Evolutionary conservation across 108 stramenopile species (phyloP), one percentile per base, ranked within the genome.

Genomic region (Mediolabrus comicus): DNA sequence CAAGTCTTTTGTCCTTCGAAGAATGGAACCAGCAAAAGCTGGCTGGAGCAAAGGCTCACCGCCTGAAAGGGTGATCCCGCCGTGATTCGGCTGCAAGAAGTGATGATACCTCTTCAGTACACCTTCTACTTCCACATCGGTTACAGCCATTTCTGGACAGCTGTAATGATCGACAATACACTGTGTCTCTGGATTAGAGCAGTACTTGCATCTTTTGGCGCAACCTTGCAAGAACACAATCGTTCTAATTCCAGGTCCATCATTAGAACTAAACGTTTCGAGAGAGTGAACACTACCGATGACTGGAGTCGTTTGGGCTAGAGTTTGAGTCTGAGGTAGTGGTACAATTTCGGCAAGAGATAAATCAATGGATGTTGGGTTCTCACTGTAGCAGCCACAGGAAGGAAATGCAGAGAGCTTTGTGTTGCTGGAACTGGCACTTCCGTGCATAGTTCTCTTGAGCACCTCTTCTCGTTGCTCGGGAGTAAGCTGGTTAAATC

Each of bases 401-500:
- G 3, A 36, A 6, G 39, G 64, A 53, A 33, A 25, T 25, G 22
- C 9, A 9, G 64, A 29, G 6, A 53, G 16, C 2, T 59, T 59
- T 30, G 53, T 49, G 24, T 69, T 59, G 24, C 51, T 49, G 16
- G 68, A 38, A 2, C 49, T 35, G 16, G 68, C 59, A 22, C 61
- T 56, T 36, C 52, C 31, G 33, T 71, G 70, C 60, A 71, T 71
- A 11, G 87, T 88, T 39, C 87, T 55, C 9, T 77, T 69, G 38
- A 88, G 59, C 4, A 88, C 80, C 66, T 88, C 87, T 39, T 84
- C 83, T 49, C 84, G 84, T 53, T 88, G 87, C 69, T 88, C 84
- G 0, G 77, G 83, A 5, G 87, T 88, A 10, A 88, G 74, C 22
- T 79, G 76, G 59, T 86, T 83, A 77, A 88, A 88, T 13, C 75